Evolutionary conservation across 345 rosid genomes (phyloP), one percentile per base, ranked within the genome.

Genomic region (Eucalyptus regnans): DNA sequence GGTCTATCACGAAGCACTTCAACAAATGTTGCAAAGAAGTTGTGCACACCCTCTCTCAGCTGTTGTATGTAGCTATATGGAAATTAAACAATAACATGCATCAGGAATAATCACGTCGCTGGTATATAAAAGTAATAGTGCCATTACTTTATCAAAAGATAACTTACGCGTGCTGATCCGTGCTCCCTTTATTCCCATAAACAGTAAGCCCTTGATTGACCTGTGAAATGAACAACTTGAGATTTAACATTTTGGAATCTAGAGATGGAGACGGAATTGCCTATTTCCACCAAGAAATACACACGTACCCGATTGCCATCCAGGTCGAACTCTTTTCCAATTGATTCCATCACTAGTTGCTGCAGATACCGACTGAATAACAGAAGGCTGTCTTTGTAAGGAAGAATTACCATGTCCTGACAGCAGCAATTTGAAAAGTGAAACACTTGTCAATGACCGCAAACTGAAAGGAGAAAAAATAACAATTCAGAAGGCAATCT

Each of bases 81-180:
- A 91, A 85, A 80, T 84, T 54, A 86, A 83, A 81, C 86, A 23
- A 27, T 76, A 37, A 86, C 80, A 56, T 52, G 56, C 43, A 86
- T 41, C 46, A 52, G 48, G 27, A 22, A 90, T 87, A n/a, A 76
- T 76, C 83, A 11, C 3, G 1, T 76, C 16, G 4, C 48, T 20
- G 14, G 83, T 44, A 76, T 41, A 25, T 76, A 41, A 76, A 76
- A 10, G 83, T 37, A 41, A 76, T 22, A 76, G 83, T 25, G 7
- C 83, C 83, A 41, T 76, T 41, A 20, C 15, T 76, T 68, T 16
- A 52, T 86, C 46, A 51, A 54, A 37, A 50, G 62, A 88, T 91
- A 91, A 92, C 99, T 95, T 93, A 98, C 99, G 99, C 99, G 22
- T 98, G 99, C 94, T 98, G 99, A 93, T 98, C 99, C 64, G 99